A percentile compares a stretch with the other conserved stretches of the same genome.
phyloP scores from a whole-genome alignment of 441 rosid genomes.

The Croton laevigatus region DNA sequence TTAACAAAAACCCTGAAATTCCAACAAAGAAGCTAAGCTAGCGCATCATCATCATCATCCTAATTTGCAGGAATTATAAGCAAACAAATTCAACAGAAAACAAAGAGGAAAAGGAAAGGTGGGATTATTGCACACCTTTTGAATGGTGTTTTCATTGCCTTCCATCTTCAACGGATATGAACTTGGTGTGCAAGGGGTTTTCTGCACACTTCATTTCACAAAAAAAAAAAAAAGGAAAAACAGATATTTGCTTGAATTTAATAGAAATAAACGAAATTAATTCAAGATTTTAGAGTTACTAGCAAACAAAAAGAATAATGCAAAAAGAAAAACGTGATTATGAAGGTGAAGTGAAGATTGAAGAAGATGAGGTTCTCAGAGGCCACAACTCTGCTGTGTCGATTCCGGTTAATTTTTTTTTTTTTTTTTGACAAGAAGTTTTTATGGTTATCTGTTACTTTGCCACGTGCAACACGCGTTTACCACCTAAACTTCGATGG shows the following conservation, averaged over 20 bases:
- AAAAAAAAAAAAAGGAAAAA: neutral
- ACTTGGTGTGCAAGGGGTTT: slow-evolving; percentile 22
- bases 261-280: neutral
- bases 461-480: neutral
- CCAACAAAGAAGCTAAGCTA: neutral
- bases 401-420: neutral
- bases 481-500: too few relatives aligned
- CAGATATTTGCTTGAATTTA: slow-evolving; percentile 6
- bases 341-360: neutral
- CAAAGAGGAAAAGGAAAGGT: neutral
- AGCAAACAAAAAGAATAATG: neutral
- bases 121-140: slow-evolving; percentile 33
- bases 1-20: slow-evolving; percentile 3
- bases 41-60: neutral
- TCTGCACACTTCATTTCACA: slow-evolving; percentile 40
- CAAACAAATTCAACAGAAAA: neutral
- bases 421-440: neutral
- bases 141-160: slow-evolving; percentile 34
- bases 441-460: neutral
- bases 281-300: neutral
- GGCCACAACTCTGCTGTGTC: slow-evolving; percentile 14
- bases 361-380: slow-evolving; percentile 12
- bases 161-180: slow-evolving; percentile 42
- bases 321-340: neutral
- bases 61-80: slow-evolving; percentile 3